A percentile compares a stretch with the other conserved stretches of the same genome.
Evolutionary conservation across 345 rosid genomes (phyloP).

Genomic region (Arabidopsis suecica): DNA sequence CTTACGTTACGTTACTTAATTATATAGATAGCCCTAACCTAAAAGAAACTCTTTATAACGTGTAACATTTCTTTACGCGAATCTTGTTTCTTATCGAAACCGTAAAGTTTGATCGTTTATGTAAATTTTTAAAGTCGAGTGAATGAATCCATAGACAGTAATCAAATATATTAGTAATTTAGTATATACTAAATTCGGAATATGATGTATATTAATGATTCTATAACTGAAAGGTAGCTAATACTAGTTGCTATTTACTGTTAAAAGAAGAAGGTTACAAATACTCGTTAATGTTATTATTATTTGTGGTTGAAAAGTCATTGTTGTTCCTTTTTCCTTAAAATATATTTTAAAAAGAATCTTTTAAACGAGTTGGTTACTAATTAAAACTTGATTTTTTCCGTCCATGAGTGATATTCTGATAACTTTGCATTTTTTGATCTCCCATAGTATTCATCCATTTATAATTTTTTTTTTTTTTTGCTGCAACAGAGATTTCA

Average conservation of each 20-base stretch:
- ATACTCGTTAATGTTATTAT: neutral
- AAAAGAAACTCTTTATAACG: conserved; percentile 24
- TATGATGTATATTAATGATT: conserved; percentile 2
- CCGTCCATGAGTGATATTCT: neutral
- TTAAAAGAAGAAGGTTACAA: neutral
- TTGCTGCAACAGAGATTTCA: too few relatives aligned
- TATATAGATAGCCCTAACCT: conserved; percentile 23
- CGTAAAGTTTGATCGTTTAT: conserved; percentile 31
- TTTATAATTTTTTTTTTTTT: neutral
- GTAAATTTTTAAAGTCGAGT: neutral
- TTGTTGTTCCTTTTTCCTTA: neutral
- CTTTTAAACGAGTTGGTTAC: neutral
- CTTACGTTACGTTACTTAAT: conserved; percentile 42
- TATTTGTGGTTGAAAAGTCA: neutral
- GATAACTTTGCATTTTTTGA: neutral
- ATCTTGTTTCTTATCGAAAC: conserved; percentile 42
- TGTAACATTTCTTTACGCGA: conserved; percentile 40
- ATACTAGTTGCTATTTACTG: conserved; percentile 4
- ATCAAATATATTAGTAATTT: neutral
- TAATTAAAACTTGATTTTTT: neutral
- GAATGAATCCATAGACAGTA: conserved; percentile 3
- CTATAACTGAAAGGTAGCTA: conserved; percentile 1
- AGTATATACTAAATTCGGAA: conserved; percentile 6
- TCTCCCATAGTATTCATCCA: neutral
- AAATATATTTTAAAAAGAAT: neutral